These are phyloP conservation scores for Thielaviopsis punctulata DNA, from an alignment of 2,329 filamentous ascomycete genomes.

Conservation along the genomic window DNA sequence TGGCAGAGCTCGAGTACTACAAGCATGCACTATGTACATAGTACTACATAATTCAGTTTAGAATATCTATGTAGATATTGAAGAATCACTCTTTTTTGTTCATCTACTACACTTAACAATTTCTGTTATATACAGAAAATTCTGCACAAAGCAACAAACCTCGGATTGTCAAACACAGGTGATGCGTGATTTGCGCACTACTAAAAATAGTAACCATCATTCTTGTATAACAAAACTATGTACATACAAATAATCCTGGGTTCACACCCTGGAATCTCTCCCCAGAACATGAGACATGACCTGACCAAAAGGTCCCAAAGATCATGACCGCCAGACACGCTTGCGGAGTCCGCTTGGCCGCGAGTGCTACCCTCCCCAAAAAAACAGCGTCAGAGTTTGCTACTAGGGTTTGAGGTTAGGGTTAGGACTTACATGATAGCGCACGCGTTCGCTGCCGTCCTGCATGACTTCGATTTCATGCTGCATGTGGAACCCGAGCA, in stretches of 20 bases:
- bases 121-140: background rate
- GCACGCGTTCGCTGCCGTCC: constrained; percentile 8
- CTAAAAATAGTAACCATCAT: background rate
- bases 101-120: too few species aligned
- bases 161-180: background rate
- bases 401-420: background rate
- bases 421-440: constrained; percentile 5
- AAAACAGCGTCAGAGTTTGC: background rate
- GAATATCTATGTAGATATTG: background rate
- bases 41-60: too few species aligned
- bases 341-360: background rate
- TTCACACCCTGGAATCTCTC: too few species aligned
- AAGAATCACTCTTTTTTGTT: background rate
- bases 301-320: background rate
- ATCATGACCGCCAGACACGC: background rate
- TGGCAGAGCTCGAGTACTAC: too few species aligned
- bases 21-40: too few species aligned
- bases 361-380: constrained; percentile 4
- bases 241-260: background rate
- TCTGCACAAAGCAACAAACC: background rate
- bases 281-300: too few species aligned
- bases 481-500: constrained; percentile 6
- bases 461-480: constrained; percentile 2
- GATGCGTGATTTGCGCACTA: background rate
- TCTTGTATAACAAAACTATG: background rate